Conservation (phyloP, 2,329 filamentous ascomycete genomes). For the Lasiodiplodia sp. region DNA sequence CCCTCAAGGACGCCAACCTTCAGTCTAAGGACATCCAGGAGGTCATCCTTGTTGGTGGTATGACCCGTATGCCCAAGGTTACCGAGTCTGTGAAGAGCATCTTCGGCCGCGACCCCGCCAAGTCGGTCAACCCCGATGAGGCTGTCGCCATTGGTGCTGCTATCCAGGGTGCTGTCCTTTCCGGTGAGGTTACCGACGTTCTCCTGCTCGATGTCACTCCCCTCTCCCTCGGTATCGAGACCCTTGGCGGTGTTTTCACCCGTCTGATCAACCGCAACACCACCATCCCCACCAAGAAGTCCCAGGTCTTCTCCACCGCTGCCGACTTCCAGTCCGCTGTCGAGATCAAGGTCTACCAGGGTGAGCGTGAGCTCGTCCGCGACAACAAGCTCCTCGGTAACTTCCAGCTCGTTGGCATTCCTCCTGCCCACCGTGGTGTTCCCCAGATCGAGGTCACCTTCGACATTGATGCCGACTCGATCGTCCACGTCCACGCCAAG, state of each 20-base stretch:
- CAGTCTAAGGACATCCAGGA: constrained; percentile 95
- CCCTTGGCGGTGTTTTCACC: constrained; percentile 96
- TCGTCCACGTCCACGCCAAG: constrained; percentile 97
- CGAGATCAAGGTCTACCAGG: constrained; percentile 99
- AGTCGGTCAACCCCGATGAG: constrained; percentile 98
- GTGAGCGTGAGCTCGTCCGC: constrained; percentile 97
- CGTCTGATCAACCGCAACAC: constrained; percentile 99
- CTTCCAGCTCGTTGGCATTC: constrained; percentile 99
- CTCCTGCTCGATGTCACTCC: constrained; percentile 95
- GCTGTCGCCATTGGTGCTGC: constrained; percentile 97
- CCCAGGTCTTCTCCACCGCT: constrained; percentile 95
- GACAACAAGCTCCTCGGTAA: constrained; percentile 99
- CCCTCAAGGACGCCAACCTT: constrained; percentile 92
- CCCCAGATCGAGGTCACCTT: constrained; percentile 98
- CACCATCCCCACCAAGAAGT: constrained; percentile 99
- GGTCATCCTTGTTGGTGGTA: constrained; percentile 96
- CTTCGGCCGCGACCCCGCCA: constrained; percentile 94
- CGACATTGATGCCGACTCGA: constrained; percentile 97
- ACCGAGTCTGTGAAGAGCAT: constrained; percentile 94
- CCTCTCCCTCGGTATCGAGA: constrained; percentile 97
- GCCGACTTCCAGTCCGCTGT: constrained; percentile 98
- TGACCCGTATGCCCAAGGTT: constrained; percentile 99
- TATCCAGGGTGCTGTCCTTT: constrained; percentile 94
- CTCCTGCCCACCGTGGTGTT: constrained; percentile 93
- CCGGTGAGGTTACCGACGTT: constrained; percentile 95